A percentile compares a stretch with the other conserved stretches of the same genome.
Evolutionary conservation across 1,139 yeast genomes (phyloP).

Genomic region (Yamadazyma sp.): DNA sequence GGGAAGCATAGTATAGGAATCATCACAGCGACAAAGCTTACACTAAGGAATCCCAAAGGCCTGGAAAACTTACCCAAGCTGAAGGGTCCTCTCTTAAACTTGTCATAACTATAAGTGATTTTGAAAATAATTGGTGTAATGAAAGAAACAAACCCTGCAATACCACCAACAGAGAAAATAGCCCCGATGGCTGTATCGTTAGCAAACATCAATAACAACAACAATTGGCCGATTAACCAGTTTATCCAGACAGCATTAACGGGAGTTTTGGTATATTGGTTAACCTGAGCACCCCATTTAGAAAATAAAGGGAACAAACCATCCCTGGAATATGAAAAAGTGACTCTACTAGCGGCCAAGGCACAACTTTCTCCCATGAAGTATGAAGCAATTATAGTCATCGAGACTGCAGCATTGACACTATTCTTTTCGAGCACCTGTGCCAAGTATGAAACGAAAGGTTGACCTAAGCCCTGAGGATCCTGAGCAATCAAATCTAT

Average conservation of each 20-base stretch:
- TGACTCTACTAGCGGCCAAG: slow-evolving; percentile 70
- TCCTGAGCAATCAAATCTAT: slow-evolving; percentile 50
- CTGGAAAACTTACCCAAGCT: slow-evolving; percentile 56
- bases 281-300: slow-evolving; percentile 52
- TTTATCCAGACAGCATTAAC: slow-evolving; percentile 70
- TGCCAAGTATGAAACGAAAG: slow-evolving; percentile 57
- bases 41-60: slow-evolving; percentile 39
- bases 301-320: slow-evolving; percentile 64
- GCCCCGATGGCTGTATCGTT: slow-evolving; percentile 73
- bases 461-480: slow-evolving; percentile 60
- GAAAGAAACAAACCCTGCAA: slow-evolving; percentile 70
- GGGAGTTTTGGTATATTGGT: slow-evolving; percentile 61
- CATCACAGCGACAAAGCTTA: slow-evolving; percentile 56
- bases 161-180: slow-evolving; percentile 75
- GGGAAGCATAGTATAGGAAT: slow-evolving; percentile 72
- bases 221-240: slow-evolving; percentile 55
- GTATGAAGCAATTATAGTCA: slow-evolving; percentile 60
- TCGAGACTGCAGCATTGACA: slow-evolving; percentile 56
- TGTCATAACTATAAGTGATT: slow-evolving; percentile 53
- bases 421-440: slow-evolving; percentile 49
- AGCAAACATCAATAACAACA: slow-evolving; percentile 61
- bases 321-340: slow-evolving; percentile 70
- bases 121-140: slow-evolving; percentile 66
- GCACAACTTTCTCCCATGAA: slow-evolving; percentile 72
- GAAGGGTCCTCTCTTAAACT: slow-evolving; percentile 71